Evolutionary conservation across 1,284 basidiomycete species (phyloP).

Genomic region (Chalciporus sp.): DNA sequence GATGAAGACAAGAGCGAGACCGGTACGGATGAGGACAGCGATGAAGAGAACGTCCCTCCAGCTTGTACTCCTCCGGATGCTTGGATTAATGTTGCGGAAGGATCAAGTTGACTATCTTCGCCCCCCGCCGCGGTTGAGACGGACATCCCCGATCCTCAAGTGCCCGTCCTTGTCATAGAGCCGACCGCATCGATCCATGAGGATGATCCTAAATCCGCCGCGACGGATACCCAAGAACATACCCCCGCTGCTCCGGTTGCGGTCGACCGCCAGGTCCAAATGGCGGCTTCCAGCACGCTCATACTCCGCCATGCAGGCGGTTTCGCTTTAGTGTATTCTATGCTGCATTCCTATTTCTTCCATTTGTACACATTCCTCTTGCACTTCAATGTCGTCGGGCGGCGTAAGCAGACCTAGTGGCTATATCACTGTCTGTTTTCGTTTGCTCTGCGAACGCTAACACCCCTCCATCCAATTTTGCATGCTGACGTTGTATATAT

Average conservation of each 20-base stretch:
- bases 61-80: constrained; percentile 34
- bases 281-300: constrained; percentile 28
- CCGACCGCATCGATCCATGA: constrained; percentile 19
- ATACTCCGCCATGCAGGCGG: constrained; percentile 43
- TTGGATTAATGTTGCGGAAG: constrained; percentile 35
- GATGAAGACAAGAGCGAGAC: constrained; percentile 35
- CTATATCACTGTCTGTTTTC: constrained; percentile 7
- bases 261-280: constrained; percentile 22
- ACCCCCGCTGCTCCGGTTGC: constrained; percentile 18
- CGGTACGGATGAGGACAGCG: constrained; percentile 34
- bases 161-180: constrained; percentile 22
- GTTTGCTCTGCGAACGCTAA: constrained; percentile 5
- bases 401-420: constrained; percentile 32
- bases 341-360: constrained; percentile 51
- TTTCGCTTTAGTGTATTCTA: constrained; percentile 45
- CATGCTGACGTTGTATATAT: constrained; percentile 35
- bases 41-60: constrained; percentile 33
- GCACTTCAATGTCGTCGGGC: constrained; percentile 37
- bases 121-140: constrained; percentile 20
- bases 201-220: constrained; percentile 18
- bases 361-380: constrained; percentile 54
- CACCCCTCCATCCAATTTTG: constrained; percentile 11
- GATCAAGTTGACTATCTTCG: constrained; percentile 38
- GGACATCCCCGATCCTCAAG: constrained; percentile 18
- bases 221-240: constrained; percentile 26